Percentiles rank a stretch among this genome's conserved stretches.
phyloP scores from a whole-genome alignment of 1,139 yeast species.

The Pichia sp. region DNA sequence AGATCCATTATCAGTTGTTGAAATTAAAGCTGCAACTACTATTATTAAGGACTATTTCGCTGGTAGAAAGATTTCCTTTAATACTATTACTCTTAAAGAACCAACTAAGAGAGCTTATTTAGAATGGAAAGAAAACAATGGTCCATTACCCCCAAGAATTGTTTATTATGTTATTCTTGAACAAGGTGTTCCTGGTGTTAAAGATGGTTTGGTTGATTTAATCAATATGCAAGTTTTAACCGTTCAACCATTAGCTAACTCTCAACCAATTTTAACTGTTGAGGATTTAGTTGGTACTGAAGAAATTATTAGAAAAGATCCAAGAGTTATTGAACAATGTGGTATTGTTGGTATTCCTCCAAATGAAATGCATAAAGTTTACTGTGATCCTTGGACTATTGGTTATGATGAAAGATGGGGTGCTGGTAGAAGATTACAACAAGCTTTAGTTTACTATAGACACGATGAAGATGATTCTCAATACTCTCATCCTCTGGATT shows the following conservation, averaged over 20 bases:
- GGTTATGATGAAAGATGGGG: slow-evolving; percentile 86
- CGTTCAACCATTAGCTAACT: slow-evolving; percentile 47
- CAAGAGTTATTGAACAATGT: slow-evolving; percentile 68
- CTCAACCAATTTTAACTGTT: slow-evolving; percentile 69
- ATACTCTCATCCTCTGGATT: slow-evolving; percentile 77
- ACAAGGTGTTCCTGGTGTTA: slow-evolving; percentile 52
- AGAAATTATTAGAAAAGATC: slow-evolving; percentile 57
- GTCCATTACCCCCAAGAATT: slow-evolving; percentile 59
- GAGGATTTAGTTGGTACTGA: slow-evolving; percentile 61
- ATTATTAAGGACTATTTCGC: slow-evolving; percentile 41
- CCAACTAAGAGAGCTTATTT: slow-evolving; percentile 58
- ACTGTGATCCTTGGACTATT: slow-evolving; percentile 83
- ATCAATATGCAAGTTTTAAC: slow-evolving; percentile 41
- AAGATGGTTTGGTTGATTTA: slow-evolving; percentile 64
- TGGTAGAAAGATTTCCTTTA: slow-evolving; percentile 48
- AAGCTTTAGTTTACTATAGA: slow-evolving; percentile 74
- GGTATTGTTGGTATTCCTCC: slow-evolving; percentile 60
- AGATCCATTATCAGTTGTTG: slow-evolving; percentile 61
- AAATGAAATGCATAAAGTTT: slow-evolving; percentile 59
- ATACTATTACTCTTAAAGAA: slow-evolving; percentile 64
- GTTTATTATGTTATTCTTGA: slow-evolving; percentile 62
- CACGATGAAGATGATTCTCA: slow-evolving; percentile 75
- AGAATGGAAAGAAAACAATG: slow-evolving; percentile 57
- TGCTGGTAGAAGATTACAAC: slow-evolving; percentile 66
- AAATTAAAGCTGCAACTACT: slow-evolving; percentile 40